Conservation (phyloP, 495 filamentous ascomycete species). For the Xylaria flabelliformis region DNA sequence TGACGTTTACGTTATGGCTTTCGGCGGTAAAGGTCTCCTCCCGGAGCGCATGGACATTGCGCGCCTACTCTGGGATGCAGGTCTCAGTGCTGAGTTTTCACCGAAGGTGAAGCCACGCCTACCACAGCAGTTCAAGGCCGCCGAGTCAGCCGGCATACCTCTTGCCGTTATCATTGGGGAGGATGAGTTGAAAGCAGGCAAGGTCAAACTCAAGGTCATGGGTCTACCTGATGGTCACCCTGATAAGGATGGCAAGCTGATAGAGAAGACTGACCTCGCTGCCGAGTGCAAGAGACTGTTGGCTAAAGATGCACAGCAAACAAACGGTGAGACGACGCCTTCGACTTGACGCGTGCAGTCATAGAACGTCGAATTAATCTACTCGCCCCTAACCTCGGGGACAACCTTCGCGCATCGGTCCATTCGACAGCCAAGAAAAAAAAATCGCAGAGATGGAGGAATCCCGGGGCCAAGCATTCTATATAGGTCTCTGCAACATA, state of each 20-base stretch:
- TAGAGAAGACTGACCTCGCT: slow-evolving; percentile 65
- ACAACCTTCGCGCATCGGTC: background rate
- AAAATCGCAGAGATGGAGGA: background rate
- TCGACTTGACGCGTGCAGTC: background rate
- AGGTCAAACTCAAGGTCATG: slow-evolving; percentile 86
- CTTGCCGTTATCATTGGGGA: slow-evolving; percentile 81
- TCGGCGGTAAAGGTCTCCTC: slow-evolving; percentile 85
- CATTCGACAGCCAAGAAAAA: background rate
- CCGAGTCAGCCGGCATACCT: slow-evolving; percentile 73
- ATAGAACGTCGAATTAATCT: background rate
- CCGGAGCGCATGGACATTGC: slow-evolving; percentile 81
- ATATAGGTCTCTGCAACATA: background rate
- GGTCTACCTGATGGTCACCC: slow-evolving; percentile 78
- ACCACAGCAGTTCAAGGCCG: slow-evolving; percentile 78
- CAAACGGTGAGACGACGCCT: slow-evolving; percentile 10
- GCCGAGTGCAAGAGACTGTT: slow-evolving; percentile 63
- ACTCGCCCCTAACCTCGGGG: background rate
- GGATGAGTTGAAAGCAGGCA: slow-evolving; percentile 74
- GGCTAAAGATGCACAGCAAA: slow-evolving; percentile 13
- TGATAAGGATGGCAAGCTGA: slow-evolving; percentile 83
- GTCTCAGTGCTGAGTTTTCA: slow-evolving; percentile 81
- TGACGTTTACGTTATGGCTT: slow-evolving; percentile 90
- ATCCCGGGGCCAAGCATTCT: background rate
- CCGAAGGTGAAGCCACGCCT: slow-evolving; percentile 83
- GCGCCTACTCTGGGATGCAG: slow-evolving; percentile 75